Evolutionary conservation across 2,329 filamentous ascomycete genomes (phyloP).

Genomic region (Pochonia chlamydosporia): DNA sequence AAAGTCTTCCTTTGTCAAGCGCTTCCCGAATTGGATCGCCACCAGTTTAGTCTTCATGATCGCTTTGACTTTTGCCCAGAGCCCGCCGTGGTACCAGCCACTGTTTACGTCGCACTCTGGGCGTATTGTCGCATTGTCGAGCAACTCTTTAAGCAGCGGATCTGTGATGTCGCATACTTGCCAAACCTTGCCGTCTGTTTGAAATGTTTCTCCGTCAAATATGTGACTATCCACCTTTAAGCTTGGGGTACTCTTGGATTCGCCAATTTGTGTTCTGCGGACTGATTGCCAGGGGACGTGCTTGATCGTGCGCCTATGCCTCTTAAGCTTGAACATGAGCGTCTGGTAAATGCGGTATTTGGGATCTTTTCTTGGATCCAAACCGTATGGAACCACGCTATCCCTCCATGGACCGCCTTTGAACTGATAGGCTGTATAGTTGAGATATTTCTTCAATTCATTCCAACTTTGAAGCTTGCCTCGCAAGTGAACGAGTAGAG

Average conservation of each 20-base stretch:
- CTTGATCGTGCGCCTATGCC: constrained; percentile 39
- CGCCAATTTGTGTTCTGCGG: constrained; percentile 32
- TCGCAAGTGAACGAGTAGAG: constrained; percentile 67
- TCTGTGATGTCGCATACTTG: constrained; percentile 91
- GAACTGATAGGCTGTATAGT: constrained; percentile 89
- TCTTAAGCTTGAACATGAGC: constrained; percentile 72
- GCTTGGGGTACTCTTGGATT: constrained; percentile 32
- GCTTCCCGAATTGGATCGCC: constrained; percentile 53
- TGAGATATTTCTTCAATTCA: constrained; percentile 66
- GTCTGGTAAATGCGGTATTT: constrained; percentile 82
- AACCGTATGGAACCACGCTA: constrained; percentile 74
- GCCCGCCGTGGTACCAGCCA: constrained; percentile 81
- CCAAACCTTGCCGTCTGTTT: constrained; percentile 82
- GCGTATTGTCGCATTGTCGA: constrained; percentile 58
- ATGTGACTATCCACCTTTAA: constrained; percentile 56
- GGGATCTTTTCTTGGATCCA: constrained; percentile 76
- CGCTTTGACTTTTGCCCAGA: constrained; percentile 75
- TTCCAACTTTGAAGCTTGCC: constrained; percentile 45
- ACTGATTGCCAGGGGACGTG: constrained; percentile 45
- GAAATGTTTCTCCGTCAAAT: constrained; percentile 74
- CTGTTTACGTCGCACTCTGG: constrained; percentile 56
- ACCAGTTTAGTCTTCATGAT: constrained; percentile 86
- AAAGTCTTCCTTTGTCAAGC: constrained; percentile 35
- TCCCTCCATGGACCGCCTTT: constrained; percentile 89
- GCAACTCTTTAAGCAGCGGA: constrained; percentile 60